Conservation (phyloP, 768 basidiomycete species). For the Nidularia pulvinata region DNA sequence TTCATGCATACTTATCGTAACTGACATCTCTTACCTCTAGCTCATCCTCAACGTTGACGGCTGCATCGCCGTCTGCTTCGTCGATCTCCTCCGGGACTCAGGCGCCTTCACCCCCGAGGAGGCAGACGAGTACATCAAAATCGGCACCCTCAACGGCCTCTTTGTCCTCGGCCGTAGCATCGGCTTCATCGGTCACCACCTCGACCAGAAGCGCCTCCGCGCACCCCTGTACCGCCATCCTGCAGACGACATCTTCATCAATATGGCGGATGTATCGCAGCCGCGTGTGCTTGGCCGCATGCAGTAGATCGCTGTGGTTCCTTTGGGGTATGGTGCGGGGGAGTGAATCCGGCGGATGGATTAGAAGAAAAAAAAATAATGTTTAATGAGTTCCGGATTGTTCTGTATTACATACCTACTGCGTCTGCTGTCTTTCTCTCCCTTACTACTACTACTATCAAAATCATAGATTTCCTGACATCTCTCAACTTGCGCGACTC, state of each 20-base stretch:
- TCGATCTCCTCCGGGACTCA: slow-evolving; percentile 88
- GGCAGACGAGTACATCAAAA: slow-evolving; percentile 98
- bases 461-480: too few relatives aligned
- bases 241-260: slow-evolving; percentile 95
- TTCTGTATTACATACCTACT: too few relatives aligned
- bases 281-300: slow-evolving; percentile 73
- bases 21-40: slow-evolving; percentile 22
- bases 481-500: too few relatives aligned
- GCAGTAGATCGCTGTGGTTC: slow-evolving; percentile 15
- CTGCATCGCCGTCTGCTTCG: slow-evolving; percentile 95
- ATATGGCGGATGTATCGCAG: slow-evolving; percentile 85
- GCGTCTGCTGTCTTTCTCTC: too few relatives aligned
- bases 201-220: slow-evolving; percentile 95
- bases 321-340: not conserved
- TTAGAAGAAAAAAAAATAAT: not conserved
- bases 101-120: slow-evolving; percentile 97
- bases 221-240: slow-evolving; percentile 95
- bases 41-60: slow-evolving; percentile 97
- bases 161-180: slow-evolving; percentile 98
- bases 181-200: slow-evolving; percentile 96
- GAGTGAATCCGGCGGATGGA: not conserved
- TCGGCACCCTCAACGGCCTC: slow-evolving; percentile 92
- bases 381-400: not conserved
- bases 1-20: not conserved
- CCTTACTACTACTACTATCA: too few relatives aligned